Conservation (phyloP, 2,329 filamentous ascomycete species). For the Claviceps monticola region DNA sequence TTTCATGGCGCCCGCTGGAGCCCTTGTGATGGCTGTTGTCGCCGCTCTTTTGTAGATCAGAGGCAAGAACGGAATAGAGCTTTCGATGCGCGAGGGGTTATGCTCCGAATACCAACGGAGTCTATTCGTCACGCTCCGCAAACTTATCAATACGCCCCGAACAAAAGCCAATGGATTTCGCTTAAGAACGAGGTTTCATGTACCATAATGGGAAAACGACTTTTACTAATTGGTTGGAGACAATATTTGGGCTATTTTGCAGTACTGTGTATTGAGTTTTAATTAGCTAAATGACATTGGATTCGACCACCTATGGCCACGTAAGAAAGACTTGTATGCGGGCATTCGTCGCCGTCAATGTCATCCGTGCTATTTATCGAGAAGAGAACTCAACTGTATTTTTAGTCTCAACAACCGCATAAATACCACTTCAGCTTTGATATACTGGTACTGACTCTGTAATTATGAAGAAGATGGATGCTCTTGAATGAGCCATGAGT, state of each 20-base stretch:
- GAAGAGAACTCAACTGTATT: too few relatives aligned
- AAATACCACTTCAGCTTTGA: too few relatives aligned
- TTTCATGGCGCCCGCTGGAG: slow-evolving; percentile 8
- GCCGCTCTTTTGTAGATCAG: slow-evolving; percentile 5
- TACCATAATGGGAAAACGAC: slow-evolving; percentile 1
- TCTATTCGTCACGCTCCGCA: not conserved
- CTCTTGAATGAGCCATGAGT: too few relatives aligned
- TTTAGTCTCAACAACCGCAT: too few relatives aligned
- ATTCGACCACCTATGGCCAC: not conserved
- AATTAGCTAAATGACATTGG: slow-evolving; percentile 1
- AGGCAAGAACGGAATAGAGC: not conserved
- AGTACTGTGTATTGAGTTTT: not conserved
- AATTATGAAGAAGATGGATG: too few relatives aligned
- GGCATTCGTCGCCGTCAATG: too few relatives aligned
- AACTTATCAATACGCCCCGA: not conserved
- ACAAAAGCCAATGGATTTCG: not conserved
- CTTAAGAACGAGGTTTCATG: not conserved
- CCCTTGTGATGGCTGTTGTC: slow-evolving; percentile 8
- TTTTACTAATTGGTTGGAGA: not conserved
- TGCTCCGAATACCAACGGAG: not conserved
- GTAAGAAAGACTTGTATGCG: not conserved
- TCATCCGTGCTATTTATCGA: too few relatives aligned
- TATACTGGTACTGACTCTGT: too few relatives aligned
- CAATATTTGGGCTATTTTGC: not conserved
- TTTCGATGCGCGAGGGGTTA: not conserved